Base-by-base conservation (phyloP, 1,139 yeast species). In the Nakaseomyces delphensis region DNA sequence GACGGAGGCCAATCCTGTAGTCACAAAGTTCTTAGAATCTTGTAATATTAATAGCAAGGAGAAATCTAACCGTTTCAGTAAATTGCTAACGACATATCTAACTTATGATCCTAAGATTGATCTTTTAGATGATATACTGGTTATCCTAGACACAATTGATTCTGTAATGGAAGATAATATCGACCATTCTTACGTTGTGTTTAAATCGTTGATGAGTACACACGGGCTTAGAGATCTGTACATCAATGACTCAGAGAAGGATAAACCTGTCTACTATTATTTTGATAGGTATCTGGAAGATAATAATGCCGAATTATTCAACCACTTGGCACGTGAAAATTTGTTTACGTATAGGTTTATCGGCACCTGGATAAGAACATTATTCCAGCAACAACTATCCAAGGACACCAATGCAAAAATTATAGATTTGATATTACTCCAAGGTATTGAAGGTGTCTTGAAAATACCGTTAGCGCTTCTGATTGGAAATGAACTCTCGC, bases 161-260 rank as follows among this genome's bases (percentile, higher is more conserved):
- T 8, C 6, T 14, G 31, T 31, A 19, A 25, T 29, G 13, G 14
- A 28, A 4, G 45, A 48, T 24, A 50, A 47, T 14, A 9, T 31
- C 4, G 15, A 28, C 8, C n/a, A 25, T 13, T 78, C 95, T 6
- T 89, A 87, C 63, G 76, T 89, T 48, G 62, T 86, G 51, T 69
- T 87, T 44, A 85, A 80, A 8, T 77, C 78, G 40, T 68, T 89
- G 48, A 85, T 89, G 95, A 79, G 81, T 56, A 79, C 76, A 31
- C 89, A 89, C 58, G 76, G 76, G 24, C 68, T 87, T 48, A 70
- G 95, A 45, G 76, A 77, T 10, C 64, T 87, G 45, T 89, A 77
- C 60, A 62, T 82, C 45, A 86, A 93, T 0, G 93, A 83, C 36
- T 86, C 87, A 95, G 86, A 87, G 13, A 96, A 96, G 1, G 69